Base-by-base conservation (phyloP, 2,329 filamentous ascomycete genomes). In the Fusarium tuaranense region DNA sequence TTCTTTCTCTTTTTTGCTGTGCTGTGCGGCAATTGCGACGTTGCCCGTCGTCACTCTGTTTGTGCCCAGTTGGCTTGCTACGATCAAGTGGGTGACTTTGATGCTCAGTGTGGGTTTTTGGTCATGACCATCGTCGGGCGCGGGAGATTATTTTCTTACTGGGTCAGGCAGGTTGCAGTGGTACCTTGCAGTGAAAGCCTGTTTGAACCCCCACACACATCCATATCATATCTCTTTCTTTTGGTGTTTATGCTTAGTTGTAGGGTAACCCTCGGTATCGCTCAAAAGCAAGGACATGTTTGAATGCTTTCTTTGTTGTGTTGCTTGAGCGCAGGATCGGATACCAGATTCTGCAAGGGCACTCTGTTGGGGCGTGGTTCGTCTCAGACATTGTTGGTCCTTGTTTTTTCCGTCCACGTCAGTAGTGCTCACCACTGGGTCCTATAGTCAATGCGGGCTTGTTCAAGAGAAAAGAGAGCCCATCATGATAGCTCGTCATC, bases 281-380 rank as follows among this genome's bases (percentile, higher is more conserved):
- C 36, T 53, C 48, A 30, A 46, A 74, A 66, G 69, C 51, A 74
- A 75, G 72, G 72, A 57, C 61, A 38, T 9, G 36, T 53, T 41
- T 39, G 16, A 53, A 51, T 32, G 16, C 48, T 32, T 32, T 41
- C 53, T 61, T 41, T 61, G 60, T 64, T 64, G 14, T 57, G 55
- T 58, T 41, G 68, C 39, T 14, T 63, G 39, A 41, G 32, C 66
- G 36, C 46, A 55, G 60, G 39, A 74, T 73, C 67, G 70, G 48
- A 48, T 55, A 63, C 41, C n/a, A 36, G 72, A 63, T 67, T 41
- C 53, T 74, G 72, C 44, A 72, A 74, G 72, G 72, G 72, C 59
- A 51, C 32, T 12, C 32, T 12, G n/a, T 53, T n/a, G 27, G 27
- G 58, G 48, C 34, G 25, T 20, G 48, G 38, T 53, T 71, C 36